phyloP scores from a whole-genome alignment of 2,329 filamentous ascomycete genomes.

The Fusarium nurragi region DNA sequence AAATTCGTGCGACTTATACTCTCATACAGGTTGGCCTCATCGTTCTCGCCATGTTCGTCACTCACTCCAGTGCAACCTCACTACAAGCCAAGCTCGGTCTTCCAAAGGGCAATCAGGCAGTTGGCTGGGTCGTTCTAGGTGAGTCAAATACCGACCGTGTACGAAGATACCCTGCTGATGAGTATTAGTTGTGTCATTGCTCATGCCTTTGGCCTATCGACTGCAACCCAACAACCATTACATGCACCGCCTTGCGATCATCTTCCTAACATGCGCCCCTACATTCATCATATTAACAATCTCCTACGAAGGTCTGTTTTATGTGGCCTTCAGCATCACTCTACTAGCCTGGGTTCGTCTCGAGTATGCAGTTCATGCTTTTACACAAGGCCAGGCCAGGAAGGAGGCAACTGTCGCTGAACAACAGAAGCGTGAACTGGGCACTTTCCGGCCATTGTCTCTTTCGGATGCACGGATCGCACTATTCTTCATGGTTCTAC shows the following conservation, averaged over 20 bases:
- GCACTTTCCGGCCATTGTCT: constrained; percentile 70
- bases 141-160: constrained; percentile 43
- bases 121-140: constrained; percentile 85
- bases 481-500: constrained; percentile 92
- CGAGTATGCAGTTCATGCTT: constrained; percentile 73
- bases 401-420: constrained; percentile 28
- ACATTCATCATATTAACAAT: constrained; percentile 96
- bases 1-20: constrained; percentile 18
- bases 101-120: constrained; percentile 84
- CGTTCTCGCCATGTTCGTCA: constrained; percentile 83
- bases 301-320: constrained; percentile 96
- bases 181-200: constrained; percentile 71
- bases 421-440: constrained; percentile 18
- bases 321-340: constrained; percentile 85
- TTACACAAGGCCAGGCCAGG: constrained; percentile 37
- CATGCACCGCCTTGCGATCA: constrained; percentile 84
- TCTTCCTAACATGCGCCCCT: constrained; percentile 93
- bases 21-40: constrained; percentile 76
- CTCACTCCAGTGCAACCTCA: constrained; percentile 83
- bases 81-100: constrained; percentile 86
- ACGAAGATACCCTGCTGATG: constrained; percentile 16
- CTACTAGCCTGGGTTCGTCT: constrained; percentile 91
- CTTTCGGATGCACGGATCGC: constrained; percentile 88
- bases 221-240: constrained; percentile 86
- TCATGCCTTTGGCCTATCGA: constrained; percentile 83